Evolutionary conservation across 352 stramenopile genomes (phyloP).

Genomic region (Phytophthora foliorum): DNA sequence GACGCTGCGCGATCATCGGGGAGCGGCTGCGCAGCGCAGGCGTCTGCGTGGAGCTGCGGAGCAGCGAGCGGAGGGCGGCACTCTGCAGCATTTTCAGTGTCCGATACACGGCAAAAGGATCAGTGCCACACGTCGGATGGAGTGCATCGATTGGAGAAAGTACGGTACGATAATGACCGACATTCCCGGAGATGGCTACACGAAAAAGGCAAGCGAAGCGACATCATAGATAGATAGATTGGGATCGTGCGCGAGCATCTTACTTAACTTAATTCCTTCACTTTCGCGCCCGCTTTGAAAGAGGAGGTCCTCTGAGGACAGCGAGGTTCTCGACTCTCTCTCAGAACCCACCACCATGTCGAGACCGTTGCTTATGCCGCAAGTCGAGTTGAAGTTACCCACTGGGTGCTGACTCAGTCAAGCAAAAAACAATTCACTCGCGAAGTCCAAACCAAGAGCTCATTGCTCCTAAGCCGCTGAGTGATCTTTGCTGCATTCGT

Average conservation of each 20-base stretch:
- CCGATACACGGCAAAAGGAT: not conserved
- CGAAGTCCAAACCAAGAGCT: not conserved
- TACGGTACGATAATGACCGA: slow-evolving; percentile 6
- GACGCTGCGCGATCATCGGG: too few relatives aligned
- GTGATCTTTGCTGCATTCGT: not conserved
- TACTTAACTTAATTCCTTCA: too few relatives aligned
- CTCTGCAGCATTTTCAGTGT: slow-evolving; percentile 35
- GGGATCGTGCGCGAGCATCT: too few relatives aligned
- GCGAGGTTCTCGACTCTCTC: too few relatives aligned
- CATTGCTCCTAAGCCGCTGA: not conserved
- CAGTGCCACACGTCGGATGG: slow-evolving; percentile 21
- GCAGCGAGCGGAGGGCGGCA: slow-evolving; percentile 40
- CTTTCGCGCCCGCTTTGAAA: too few relatives aligned
- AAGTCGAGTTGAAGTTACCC: too few relatives aligned
- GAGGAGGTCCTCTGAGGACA: too few relatives aligned
- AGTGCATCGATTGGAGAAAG: not conserved
- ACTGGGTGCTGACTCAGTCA: too few relatives aligned
- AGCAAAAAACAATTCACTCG: too few relatives aligned
- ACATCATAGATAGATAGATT: too few relatives aligned
- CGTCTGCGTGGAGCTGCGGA: slow-evolving; percentile 27
- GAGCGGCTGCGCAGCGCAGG: slow-evolving; percentile 23
- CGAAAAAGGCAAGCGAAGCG: slow-evolving; percentile 5
- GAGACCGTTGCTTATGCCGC: too few relatives aligned
- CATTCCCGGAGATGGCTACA: slow-evolving; percentile 19
- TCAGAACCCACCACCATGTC: too few relatives aligned